Percentiles rank a stretch among this genome's conserved stretches.
Conservation (phyloP, 2,329 filamentous ascomycete species). For the Meredithiella fracta region DNA sequence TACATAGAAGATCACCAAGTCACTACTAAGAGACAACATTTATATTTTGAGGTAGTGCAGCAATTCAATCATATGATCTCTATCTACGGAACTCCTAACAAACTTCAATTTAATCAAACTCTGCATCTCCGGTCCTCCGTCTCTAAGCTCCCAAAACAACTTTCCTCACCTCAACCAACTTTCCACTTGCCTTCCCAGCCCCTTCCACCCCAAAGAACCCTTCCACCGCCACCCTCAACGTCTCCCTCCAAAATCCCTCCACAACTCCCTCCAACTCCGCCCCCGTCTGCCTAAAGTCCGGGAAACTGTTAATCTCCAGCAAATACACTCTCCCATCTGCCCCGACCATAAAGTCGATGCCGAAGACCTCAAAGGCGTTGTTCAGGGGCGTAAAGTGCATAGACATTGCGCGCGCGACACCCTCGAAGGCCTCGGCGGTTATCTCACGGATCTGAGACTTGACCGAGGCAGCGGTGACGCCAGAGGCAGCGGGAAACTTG, state of each 20-base stretch:
- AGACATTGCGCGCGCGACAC: slow-evolving; percentile 66
- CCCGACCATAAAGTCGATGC: slow-evolving; percentile 78
- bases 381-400: slow-evolving; percentile 82
- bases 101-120: no score
- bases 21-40: no score
- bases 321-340: slow-evolving; percentile 48
- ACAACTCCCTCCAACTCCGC: slow-evolving; percentile 55
- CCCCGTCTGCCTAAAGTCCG: slow-evolving; percentile 86
- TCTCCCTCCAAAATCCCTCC: slow-evolving; percentile 57
- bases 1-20: no score
- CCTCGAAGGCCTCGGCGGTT: slow-evolving; percentile 69
- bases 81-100: no score
- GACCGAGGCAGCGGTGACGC: slow-evolving; percentile 48
- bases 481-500: slow-evolving; percentile 21
- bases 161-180: slow-evolving; percentile 36
- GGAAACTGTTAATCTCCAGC: slow-evolving; percentile 88
- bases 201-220: slow-evolving; percentile 42
- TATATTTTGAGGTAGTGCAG: no score
- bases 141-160: slow-evolving; percentile 33
- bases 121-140: no score
- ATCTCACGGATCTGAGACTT: slow-evolving; percentile 58
- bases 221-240: slow-evolving; percentile 49
- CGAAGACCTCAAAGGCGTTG: slow-evolving; percentile 84
- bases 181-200: slow-evolving; percentile 16
- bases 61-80: no score